A percentile compares a stretch with the other conserved stretches of the same genome.
Evolutionary conservation across 805 yeast genomes (phyloP).

Genomic region (Phaffomyces thermotolerans): DNA sequence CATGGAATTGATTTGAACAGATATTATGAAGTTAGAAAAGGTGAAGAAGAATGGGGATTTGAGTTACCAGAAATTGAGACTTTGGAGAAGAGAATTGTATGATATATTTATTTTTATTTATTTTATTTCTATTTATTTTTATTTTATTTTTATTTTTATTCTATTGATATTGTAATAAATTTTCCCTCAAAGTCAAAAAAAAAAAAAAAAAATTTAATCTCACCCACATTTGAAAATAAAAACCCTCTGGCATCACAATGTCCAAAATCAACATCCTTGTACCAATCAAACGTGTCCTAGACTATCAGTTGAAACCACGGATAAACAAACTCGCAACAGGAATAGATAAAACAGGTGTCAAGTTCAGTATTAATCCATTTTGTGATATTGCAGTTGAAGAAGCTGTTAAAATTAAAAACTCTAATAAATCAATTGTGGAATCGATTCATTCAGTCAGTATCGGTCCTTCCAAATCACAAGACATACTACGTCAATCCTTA

Average conservation of each 20-base stretch:
- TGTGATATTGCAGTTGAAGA: slow-evolving; percentile 98
- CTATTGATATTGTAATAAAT: neutral
- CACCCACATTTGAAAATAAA: neutral
- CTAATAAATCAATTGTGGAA: slow-evolving; percentile 61
- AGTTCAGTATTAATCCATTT: slow-evolving; percentile 91
- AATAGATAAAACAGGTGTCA: slow-evolving; percentile 76
- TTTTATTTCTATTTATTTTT: neutral
- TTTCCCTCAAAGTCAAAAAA: neutral
- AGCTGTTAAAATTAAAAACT: slow-evolving; percentile 70
- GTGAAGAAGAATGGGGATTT: slow-evolving; percentile 21
- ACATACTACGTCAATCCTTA: slow-evolving; percentile 77
- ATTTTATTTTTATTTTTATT: no score
- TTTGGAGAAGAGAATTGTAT: slow-evolving; percentile 11
- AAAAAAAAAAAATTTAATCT: neutral
- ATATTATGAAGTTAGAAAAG: slow-evolving; percentile 26
- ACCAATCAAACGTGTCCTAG: slow-evolving; percentile 93
- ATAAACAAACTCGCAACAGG: slow-evolving; percentile 81
- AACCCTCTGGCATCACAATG: slow-evolving; percentile 21
- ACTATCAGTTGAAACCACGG: slow-evolving; percentile 88
- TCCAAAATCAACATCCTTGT: slow-evolving; percentile 68
- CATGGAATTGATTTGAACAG: slow-evolving; percentile 69
- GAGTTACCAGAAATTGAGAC: slow-evolving; percentile 18
- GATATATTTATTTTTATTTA: neutral
- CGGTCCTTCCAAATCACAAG: slow-evolving; percentile 83
- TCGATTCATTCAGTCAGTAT: slow-evolving; percentile 85